Evolutionary conservation across 2,329 filamentous ascomycete species (phyloP).

Genomic region (Leptographium flavum): DNA sequence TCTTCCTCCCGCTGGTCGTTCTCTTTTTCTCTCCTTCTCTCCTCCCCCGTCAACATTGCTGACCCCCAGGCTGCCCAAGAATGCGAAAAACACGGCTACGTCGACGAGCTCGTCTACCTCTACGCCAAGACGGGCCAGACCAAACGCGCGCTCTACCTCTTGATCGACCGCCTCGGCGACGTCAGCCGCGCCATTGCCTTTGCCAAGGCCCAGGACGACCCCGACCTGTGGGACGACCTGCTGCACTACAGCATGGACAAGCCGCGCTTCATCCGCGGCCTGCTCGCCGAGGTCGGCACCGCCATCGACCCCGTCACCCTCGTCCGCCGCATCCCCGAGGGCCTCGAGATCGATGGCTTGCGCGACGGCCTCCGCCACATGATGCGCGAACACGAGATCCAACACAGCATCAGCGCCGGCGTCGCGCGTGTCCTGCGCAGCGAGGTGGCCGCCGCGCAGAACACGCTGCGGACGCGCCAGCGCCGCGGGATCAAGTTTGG

Average conservation of each 20-base stretch:
- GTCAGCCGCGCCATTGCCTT: constrained; percentile 89
- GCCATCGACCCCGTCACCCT: constrained; percentile 85
- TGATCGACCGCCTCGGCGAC: constrained; percentile 84
- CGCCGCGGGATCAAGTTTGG: constrained; percentile 83
- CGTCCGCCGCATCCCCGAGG: constrained; percentile 80
- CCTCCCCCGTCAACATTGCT: constrained; percentile 1
- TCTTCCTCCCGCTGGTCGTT: too few relatives aligned
- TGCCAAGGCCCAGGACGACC: constrained; percentile 83
- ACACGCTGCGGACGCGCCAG: constrained; percentile 63
- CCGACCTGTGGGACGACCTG: constrained; percentile 88
- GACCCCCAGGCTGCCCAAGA: constrained; percentile 47
- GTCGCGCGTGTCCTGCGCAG: constrained; percentile 76
- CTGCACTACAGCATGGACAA: constrained; percentile 97
- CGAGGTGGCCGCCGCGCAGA: constrained; percentile 77
- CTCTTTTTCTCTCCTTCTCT: too few relatives aligned
- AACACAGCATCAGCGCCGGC: constrained; percentile 80
- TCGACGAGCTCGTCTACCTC: constrained; percentile 87
- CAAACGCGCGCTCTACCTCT: constrained; percentile 79
- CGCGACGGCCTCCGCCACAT: constrained; percentile 79
- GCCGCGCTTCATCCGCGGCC: constrained; percentile 78
- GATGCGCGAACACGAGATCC: constrained; percentile 91
- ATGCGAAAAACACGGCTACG: constrained; percentile 69
- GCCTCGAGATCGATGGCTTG: constrained; percentile 81
- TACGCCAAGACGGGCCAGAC: constrained; percentile 92
- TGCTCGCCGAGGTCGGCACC: constrained; percentile 88